These are phyloP conservation scores for Hymenoscyphus fraxineus DNA, from an alignment of 2,329 filamentous ascomycete species.

Conservation along the genomic window DNA sequence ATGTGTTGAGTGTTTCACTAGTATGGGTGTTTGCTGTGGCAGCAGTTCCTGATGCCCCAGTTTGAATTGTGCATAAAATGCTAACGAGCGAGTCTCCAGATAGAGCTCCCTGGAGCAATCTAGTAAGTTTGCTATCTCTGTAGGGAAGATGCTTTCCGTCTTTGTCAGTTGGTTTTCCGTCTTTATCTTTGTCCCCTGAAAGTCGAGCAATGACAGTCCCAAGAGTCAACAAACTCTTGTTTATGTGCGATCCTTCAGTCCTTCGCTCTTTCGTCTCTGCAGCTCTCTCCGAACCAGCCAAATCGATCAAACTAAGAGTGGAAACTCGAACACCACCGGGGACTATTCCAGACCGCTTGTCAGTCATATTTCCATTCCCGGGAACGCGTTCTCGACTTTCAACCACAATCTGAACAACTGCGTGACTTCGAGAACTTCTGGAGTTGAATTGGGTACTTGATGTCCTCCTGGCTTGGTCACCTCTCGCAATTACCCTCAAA, in stretches of 20 bases:
- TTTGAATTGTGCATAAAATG: constrained; percentile 94
- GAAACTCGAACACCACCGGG: constrained; percentile 94
- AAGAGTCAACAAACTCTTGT: constrained; percentile 92
- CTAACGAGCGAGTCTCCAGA: constrained; percentile 94
- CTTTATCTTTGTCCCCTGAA: constrained; percentile 84
- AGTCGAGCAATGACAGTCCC: constrained; percentile 92
- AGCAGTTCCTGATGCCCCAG: constrained; percentile 70
- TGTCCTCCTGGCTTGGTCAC: constrained; percentile 84
- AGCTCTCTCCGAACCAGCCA: constrained; percentile 93
- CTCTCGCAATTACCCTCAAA: constrained; percentile 87
- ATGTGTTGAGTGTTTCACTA: constrained; percentile 85
- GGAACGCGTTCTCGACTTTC: constrained; percentile 87
- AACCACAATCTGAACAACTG: constrained; percentile 97
- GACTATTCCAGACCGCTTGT: constrained; percentile 65
- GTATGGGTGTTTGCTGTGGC: constrained; percentile 72
- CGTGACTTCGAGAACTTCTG: constrained; percentile 94
- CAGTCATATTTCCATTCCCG: constrained; percentile 41
- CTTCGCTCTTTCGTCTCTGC: constrained; percentile 92
- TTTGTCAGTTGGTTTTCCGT: constrained; percentile 68
- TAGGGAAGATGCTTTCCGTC: constrained; percentile 93
- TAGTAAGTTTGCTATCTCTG: constrained; percentile 93
- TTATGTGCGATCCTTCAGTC: constrained; percentile 95
- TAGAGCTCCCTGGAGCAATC: constrained; percentile 84
- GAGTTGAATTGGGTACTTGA: constrained; percentile 97
- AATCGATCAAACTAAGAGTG: constrained; percentile 89